phyloP scores from a whole-genome alignment of 2,329 filamentous ascomycete genomes.

The Microcyclospora pomicola region DNA sequence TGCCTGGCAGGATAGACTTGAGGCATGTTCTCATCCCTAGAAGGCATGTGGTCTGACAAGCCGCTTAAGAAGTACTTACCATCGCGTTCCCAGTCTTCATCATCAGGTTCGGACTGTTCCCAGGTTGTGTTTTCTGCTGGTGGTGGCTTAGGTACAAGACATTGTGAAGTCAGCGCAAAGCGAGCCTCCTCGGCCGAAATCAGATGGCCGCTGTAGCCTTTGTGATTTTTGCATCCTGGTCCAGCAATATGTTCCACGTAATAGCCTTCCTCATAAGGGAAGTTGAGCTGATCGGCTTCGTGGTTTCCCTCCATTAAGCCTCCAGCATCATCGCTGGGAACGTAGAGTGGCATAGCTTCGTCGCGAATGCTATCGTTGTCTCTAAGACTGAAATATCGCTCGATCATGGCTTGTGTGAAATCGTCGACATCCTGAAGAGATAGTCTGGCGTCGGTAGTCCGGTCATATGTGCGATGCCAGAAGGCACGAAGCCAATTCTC shows the following conservation, averaged over 20 bases:
- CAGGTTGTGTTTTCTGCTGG: background rate
- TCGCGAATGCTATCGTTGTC: no score
- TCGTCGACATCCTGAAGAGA: no score
- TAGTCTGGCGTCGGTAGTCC: no score
- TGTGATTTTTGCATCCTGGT: background rate
- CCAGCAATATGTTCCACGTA: constrained; percentile 8
- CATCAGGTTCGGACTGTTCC: background rate
- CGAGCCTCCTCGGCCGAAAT: constrained; percentile 7
- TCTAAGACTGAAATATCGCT: no score
- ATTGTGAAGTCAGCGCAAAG: constrained; percentile 4
- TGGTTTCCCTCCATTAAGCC: no score
- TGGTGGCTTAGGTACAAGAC: constrained; percentile 2
- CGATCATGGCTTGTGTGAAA: no score
- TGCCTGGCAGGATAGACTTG: constrained; percentile 3
- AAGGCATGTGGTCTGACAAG: constrained; percentile 2
- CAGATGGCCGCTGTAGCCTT: constrained; percentile 6
- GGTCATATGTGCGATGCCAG: no score
- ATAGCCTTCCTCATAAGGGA: background rate
- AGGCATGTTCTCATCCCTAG: background rate
- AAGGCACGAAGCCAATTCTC: no score
- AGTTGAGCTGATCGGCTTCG: no score
- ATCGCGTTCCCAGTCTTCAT: constrained; percentile 5
- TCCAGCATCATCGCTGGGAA: no score
- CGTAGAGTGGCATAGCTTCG: no score
- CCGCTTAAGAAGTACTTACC: constrained; percentile 2